Evolutionary conservation across 75 land plant species (phyloP).

Genomic region (Cupressus sempervirens): DNA sequence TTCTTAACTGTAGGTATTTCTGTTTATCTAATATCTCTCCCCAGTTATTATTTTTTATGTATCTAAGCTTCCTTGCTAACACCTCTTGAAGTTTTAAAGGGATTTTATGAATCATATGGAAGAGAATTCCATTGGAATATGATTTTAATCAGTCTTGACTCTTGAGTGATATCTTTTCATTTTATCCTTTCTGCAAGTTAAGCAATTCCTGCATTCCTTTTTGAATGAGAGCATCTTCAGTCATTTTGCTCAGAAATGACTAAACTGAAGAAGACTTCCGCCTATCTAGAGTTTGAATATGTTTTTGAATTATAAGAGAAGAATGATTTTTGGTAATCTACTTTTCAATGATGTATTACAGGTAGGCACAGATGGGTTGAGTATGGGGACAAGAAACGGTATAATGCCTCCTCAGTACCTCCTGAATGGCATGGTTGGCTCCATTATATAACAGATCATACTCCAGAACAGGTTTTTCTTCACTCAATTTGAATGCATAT

Average conservation of each 20-base stretch:
- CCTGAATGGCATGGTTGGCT: constrained; percentile 99
- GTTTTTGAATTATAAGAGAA: background rate
- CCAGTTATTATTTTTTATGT: background rate
- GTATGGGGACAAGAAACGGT: constrained; percentile 66
- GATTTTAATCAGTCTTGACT: background rate
- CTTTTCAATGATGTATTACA: constrained; percentile 16
- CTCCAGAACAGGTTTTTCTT: constrained; percentile 41
- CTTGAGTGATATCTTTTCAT: background rate
- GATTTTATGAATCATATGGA: background rate
- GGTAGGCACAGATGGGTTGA: constrained; percentile 98
- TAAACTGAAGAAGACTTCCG: background rate
- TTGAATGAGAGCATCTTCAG: background rate
- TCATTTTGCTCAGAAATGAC: background rate
- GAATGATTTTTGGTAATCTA: background rate
- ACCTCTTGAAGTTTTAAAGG: background rate
- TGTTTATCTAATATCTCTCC: background rate
- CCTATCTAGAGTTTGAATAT: background rate
- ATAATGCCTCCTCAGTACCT: constrained; percentile 93
- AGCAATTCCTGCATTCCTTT: background rate
- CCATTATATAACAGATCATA: constrained; percentile 85
- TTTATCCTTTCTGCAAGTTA: background rate
- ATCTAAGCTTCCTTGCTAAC: background rate
- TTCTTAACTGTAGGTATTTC: background rate
- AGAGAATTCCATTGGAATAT: background rate
- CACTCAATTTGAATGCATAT: background rate